Evolutionary conservation across 306 rosid species (phyloP).

Genomic region (Begonia masoniana): DNA sequence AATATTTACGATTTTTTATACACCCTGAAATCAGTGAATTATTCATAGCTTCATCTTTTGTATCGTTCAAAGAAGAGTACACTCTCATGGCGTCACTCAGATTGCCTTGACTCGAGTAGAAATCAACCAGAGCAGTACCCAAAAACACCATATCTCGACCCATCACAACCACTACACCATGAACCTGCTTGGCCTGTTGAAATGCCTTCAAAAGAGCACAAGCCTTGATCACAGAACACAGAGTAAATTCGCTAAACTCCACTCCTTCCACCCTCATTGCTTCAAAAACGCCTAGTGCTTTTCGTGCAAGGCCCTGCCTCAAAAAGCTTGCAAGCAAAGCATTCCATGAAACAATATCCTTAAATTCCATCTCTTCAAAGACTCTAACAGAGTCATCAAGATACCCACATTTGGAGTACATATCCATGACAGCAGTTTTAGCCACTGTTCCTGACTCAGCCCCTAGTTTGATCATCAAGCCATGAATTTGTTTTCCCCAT

Average conservation of each 20-base stretch:
- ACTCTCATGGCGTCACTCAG: slow-evolving; percentile 38
- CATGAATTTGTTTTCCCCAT: slow-evolving; percentile 34
- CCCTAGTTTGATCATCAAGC: slow-evolving; percentile 32
- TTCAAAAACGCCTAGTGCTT: slow-evolving; percentile 30
- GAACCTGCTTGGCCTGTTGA: slow-evolving; percentile 48
- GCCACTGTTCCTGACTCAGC: slow-evolving; percentile 26
- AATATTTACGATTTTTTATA: slow-evolving; percentile 24
- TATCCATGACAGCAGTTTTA: slow-evolving; percentile 38
- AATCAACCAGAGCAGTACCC: slow-evolving; percentile 53
- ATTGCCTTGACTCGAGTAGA: slow-evolving; percentile 33
- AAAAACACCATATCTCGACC: slow-evolving; percentile 49
- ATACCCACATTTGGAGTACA: slow-evolving; percentile 39
- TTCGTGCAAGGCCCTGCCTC: slow-evolving; percentile 25
- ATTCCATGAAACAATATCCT: slow-evolving; percentile 56
- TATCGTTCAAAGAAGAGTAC: slow-evolving; percentile 22
- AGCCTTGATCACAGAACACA: slow-evolving; percentile 51
- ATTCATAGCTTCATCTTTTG: slow-evolving; percentile 30
- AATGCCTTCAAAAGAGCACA: slow-evolving; percentile 40
- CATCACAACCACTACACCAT: slow-evolving; percentile 45
- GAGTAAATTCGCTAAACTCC: slow-evolving; percentile 35
- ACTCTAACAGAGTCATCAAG: slow-evolving; percentile 23
- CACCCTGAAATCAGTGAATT: slow-evolving; percentile 53
- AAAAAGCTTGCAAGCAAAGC: slow-evolving; percentile 31
- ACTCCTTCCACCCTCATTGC: slow-evolving; percentile 40
- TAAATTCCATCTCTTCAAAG: slow-evolving; percentile 42